Base-by-base conservation (phyloP, 129 eudicot genomes). In the Centaurea solstitialis region DNA sequence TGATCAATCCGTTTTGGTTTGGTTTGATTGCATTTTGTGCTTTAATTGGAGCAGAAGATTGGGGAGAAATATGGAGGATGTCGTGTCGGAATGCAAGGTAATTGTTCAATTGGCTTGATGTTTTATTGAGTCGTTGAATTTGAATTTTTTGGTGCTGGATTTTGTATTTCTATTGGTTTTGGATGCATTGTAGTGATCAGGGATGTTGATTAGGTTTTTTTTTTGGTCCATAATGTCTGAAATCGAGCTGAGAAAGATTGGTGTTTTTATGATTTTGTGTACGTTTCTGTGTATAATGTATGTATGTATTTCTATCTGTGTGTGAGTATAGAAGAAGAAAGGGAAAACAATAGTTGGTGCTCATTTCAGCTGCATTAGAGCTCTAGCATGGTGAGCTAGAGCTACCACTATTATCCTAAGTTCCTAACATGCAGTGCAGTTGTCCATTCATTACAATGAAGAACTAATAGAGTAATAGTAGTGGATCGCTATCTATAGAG, bases 41-140 rank as follows among this genome's bases (percentile, higher is more conserved):
- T 17, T 70, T 67, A 6, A 30, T 26, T 40, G 33, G 53, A 21
- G 68, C 72, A 38, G 71, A 24, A 38, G 70, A 24, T 75, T 81
- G 75, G 53, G 9, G 17, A 57, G 72, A 17, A 30, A 81, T 81
- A 81, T 81, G 85, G 85, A 67, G 2, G 85, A 81, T 75, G 9
- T 57, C 64, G 85, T 75, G 43, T 39, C 75, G 20, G 85, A 81
- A 68, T 81, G 80, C 85, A 75, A 81, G 85, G 85, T 81, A 76
- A 50, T 24, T 73, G 4, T 73, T 73, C 73, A 71, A 12, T 79
- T 38, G 70, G 68, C 68, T 68, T 68, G 1, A 37, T 71, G 37
- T 37, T 21, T n/a, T 17, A 7, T 37, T 72, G 43, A 57, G 22
- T 61, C 61, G 65, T 20, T 21, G 59, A 71, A 37, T 57, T 13